Evolutionary conservation across 495 filamentous ascomycete genomes (phyloP).

Genomic region (Daldinia caldariorum): DNA sequence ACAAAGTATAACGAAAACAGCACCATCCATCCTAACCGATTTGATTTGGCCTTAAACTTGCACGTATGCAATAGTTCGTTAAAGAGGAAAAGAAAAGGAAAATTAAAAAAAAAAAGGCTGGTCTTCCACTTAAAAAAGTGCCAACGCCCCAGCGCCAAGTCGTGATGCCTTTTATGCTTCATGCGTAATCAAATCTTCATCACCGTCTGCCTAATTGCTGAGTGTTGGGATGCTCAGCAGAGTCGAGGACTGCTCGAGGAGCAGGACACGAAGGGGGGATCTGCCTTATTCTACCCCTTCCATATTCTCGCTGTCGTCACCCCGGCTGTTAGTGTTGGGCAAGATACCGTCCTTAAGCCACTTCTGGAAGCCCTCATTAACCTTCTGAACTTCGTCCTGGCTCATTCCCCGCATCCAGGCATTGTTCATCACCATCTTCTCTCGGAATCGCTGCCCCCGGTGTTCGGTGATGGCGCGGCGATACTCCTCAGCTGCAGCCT

Average conservation of each 20-base stretch:
- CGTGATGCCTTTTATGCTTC: conserved; percentile 24
- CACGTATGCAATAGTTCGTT: not conserved
- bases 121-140: not conserved
- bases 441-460: conserved; percentile 69
- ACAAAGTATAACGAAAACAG: no score
- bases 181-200: conserved; percentile 17
- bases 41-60: not conserved
- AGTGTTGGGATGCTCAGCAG: not conserved
- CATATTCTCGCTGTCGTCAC: conserved; percentile 40
- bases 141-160: conserved; percentile 26
- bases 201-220: not conserved
- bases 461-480: conserved; percentile 63
- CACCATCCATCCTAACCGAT: not conserved
- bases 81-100: not conserved
- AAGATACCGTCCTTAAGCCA: conserved; percentile 57
- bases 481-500: conserved; percentile 56
- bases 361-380: conserved; percentile 68
- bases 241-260: no score
- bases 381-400: conserved; percentile 75
- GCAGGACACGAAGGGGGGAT: no score
- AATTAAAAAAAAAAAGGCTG: not conserved
- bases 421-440: conserved; percentile 79
- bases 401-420: conserved; percentile 77
- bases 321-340: conserved; percentile 21
- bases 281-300: conserved; percentile 42